phyloP scores from a whole-genome alignment of 257 asterid genomes.

The Solanum megistacrolobum region DNA sequence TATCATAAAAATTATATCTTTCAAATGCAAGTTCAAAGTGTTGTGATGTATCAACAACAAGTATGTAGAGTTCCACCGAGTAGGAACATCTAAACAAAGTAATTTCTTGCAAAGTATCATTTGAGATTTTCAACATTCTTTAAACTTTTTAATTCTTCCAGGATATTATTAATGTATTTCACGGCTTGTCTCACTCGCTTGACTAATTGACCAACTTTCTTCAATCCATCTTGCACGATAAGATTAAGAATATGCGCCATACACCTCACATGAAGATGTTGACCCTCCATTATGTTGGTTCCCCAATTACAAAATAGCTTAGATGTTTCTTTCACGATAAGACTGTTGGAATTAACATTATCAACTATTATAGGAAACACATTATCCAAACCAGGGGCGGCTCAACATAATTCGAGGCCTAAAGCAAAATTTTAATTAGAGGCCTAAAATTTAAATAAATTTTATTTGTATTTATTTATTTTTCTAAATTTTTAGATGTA shows the following conservation, averaged over 20 bases:
- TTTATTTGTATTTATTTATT: too few species aligned
- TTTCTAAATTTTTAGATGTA: too few species aligned
- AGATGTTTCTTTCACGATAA: too few species aligned
- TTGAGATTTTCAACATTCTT: not conserved
- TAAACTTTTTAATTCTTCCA: not conserved
- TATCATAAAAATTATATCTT: too few species aligned
- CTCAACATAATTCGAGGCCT: too few species aligned
- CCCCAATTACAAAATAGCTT: not conserved
- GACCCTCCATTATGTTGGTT: not conserved
- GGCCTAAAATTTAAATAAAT: too few species aligned
- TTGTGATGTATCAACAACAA: not conserved
- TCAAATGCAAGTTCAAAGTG: not conserved
- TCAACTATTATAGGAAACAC: not conserved
- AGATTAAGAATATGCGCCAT: not conserved
- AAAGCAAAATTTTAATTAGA: too few species aligned
- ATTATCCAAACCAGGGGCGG: not conserved
- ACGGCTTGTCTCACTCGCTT: not conserved
- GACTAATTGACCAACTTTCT: not conserved
- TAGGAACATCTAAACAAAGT: not conserved
- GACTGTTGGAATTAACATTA: not conserved
- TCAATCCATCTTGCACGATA: not conserved
- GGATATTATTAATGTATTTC: too few species aligned
- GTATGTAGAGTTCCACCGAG: not conserved
- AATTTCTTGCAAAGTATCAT: not conserved
- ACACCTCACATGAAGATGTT: not conserved